Percentiles rank a stretch among this genome's conserved stretches.
Conservation (phyloP, 163 green algal genomes). For the Scenedesmus sp. region DNA sequence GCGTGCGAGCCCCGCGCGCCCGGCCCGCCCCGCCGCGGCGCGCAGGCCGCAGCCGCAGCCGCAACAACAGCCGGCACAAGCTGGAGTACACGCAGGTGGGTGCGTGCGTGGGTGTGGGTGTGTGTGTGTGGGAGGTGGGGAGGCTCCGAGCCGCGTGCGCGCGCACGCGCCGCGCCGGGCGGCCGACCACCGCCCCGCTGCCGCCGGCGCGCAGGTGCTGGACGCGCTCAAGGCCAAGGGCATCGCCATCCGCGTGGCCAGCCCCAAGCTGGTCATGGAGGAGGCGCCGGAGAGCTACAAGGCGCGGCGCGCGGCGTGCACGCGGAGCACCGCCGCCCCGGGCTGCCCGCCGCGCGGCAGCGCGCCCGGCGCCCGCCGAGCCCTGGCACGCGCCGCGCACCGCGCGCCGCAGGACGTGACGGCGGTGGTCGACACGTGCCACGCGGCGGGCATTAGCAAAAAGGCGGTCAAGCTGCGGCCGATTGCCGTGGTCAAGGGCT, state of each 20-base stretch:
- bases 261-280: conserved; percentile 80
- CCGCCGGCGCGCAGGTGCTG: too few relatives aligned
- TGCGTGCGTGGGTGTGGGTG: too few relatives aligned
- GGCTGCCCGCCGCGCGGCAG: too few relatives aligned
- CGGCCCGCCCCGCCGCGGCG: too few relatives aligned
- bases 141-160: too few relatives aligned
- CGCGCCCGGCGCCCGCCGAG: too few relatives aligned
- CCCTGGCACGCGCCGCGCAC: too few relatives aligned
- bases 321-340: too few relatives aligned
- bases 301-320: conserved; percentile 38
- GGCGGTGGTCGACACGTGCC: conserved; percentile 91
- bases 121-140: too few relatives aligned
- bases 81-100: conserved; percentile 87
- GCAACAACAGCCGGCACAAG: conserved; percentile 81
- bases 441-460: conserved; percentile 82
- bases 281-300: conserved; percentile 94
- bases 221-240: conserved; percentile 87
- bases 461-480: conserved; percentile 85
- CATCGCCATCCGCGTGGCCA: conserved; percentile 77
- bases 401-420: conserved; percentile 76
- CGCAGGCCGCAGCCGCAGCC: conserved; percentile 68
- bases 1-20: too few relatives aligned
- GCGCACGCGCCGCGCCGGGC: too few relatives aligned
- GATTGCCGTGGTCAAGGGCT: conserved; percentile 92
- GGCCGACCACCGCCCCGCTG: too few relatives aligned